Evolutionary conservation across 192 early-diverging fungal species (phyloP).

Genomic region (Coemansia sp.): DNA sequence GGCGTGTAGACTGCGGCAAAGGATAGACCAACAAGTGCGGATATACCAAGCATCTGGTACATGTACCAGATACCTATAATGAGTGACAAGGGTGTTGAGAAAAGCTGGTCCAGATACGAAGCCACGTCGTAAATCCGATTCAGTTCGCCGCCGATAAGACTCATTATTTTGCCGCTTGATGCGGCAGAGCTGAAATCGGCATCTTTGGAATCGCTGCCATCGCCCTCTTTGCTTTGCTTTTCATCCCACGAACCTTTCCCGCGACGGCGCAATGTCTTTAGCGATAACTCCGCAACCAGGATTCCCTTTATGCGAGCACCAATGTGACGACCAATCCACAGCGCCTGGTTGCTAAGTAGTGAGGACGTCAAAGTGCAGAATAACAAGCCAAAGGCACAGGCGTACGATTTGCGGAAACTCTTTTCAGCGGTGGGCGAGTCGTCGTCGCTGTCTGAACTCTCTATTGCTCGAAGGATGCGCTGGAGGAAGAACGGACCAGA

Average conservation of each 20-base stretch:
- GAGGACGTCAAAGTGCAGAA: constrained; percentile 47
- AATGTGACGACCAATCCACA: constrained; percentile 67
- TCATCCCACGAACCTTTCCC: constrained; percentile 56
- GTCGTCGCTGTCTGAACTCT: constrained; percentile 7
- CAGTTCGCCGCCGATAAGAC: constrained; percentile 68
- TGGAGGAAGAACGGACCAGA: constrained; percentile 63
- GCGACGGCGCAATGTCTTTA: constrained; percentile 64
- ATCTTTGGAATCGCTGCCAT: constrained; percentile 18
- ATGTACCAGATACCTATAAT: too few species aligned
- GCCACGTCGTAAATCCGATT: too few species aligned
- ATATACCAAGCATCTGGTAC: constrained; percentile 72
- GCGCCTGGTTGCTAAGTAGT: constrained; percentile 51
- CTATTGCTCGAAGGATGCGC: constrained; percentile 58
- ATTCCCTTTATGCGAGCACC: constrained; percentile 62
- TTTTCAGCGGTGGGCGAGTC: neutral
- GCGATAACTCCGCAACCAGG: constrained; percentile 64
- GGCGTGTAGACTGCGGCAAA: constrained; percentile 38
- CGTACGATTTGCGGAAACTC: constrained; percentile 44
- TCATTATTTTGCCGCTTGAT: constrained; percentile 73
- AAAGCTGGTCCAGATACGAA: constrained; percentile 60
- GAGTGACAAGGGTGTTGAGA: constrained; percentile 62
- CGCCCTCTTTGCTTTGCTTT: constrained; percentile 6
- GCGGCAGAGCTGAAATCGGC: too few species aligned
- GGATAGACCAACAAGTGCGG: constrained; percentile 57
- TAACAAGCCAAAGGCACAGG: constrained; percentile 64